phyloP scores from a whole-genome alignment of 2,329 filamentous ascomycete genomes.

The Hypoxylon sp. region DNA sequence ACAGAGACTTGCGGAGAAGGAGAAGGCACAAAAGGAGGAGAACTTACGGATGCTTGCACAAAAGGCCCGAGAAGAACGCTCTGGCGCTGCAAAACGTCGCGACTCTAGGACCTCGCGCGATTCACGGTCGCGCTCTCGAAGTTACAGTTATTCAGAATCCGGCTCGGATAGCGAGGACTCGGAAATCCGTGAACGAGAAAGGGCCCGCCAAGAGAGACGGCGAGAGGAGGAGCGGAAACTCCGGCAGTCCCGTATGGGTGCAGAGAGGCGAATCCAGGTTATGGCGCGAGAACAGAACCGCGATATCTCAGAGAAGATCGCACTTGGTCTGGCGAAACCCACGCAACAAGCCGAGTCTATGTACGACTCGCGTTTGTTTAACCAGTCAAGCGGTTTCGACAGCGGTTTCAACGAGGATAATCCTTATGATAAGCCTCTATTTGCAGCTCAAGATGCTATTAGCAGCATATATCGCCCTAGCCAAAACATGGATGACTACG shows the following conservation, averaged over 20 bases:
- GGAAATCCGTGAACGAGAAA: conserved; percentile 81
- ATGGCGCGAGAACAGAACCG: conserved; percentile 96
- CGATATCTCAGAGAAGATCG: conserved; percentile 97
- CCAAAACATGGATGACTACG: conserved; percentile 80
- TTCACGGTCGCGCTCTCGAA: conserved; percentile 63
- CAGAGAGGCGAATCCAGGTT: conserved; percentile 90
- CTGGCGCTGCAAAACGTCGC: conserved; percentile 66
- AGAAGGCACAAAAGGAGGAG: conserved; percentile 94
- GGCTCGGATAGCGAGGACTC: conserved; percentile 74
- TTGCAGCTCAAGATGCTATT: conserved; percentile 94
- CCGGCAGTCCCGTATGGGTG: conserved; percentile 94
- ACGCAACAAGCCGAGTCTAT: conserved; percentile 93
- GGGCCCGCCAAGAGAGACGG: conserved; percentile 81
- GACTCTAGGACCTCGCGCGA: conserved; percentile 60
- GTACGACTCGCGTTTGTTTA: conserved; percentile 97
- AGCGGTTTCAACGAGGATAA: conserved; percentile 98
- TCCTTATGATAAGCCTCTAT: conserved; percentile 95
- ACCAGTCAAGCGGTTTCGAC: conserved; percentile 91
- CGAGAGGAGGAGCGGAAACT: conserved; percentile 90
- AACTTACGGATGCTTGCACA: conserved; percentile 89
- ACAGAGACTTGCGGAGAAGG: conserved; percentile 94
- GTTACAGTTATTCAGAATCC: conserved; percentile 69
- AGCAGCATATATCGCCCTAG: conserved; percentile 92
- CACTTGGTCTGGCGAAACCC: conserved; percentile 92
- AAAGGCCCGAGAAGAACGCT: conserved; percentile 88